phyloP scores from a whole-genome alignment of 352 stramenopile species.

The Phytopythium vexans region DNA sequence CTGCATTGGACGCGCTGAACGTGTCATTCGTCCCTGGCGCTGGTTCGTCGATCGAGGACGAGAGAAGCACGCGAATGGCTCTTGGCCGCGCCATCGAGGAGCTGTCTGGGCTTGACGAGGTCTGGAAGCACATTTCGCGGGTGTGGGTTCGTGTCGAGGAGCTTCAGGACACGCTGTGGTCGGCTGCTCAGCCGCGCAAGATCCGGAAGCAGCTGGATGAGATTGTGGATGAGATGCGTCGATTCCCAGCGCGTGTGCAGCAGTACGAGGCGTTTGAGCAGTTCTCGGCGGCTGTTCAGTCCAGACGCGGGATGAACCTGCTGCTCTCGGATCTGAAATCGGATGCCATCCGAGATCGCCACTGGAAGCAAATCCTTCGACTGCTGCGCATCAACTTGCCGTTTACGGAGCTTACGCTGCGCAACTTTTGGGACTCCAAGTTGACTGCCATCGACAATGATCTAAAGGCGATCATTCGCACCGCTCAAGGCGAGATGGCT shows the following conservation, averaged over 20 bases:
- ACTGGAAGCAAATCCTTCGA: constrained; percentile 98
- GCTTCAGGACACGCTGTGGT: constrained; percentile 94
- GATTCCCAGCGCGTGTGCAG: constrained; percentile 94
- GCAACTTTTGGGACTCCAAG: constrained; percentile 97
- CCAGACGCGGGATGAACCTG: constrained; percentile 91
- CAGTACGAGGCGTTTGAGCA: constrained; percentile 98
- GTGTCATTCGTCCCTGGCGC: constrained; percentile 61
- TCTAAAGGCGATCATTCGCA: constrained; percentile 96
- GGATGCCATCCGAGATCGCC: constrained; percentile 97
- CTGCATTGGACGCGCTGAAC: constrained; percentile 95
- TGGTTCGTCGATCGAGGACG: constrained; percentile 61
- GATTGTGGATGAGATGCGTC: constrained; percentile 95
- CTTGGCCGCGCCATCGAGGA: constrained; percentile 86
- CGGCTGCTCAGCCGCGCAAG: constrained; percentile 92
- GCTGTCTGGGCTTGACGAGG: constrained; percentile 95
- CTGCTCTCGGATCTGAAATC: constrained; percentile 98
- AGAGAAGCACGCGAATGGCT: constrained; percentile 70
- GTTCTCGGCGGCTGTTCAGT: constrained; percentile 92
- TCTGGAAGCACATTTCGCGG: constrained; percentile 95
- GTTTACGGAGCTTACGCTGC: constrained; percentile 95
- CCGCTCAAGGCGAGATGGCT: constrained; percentile 99
- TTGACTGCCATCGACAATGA: constrained; percentile 92
- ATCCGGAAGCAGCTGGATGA: constrained; percentile 96
- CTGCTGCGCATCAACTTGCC: constrained; percentile 91
- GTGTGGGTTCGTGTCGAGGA: constrained; percentile 87